Conservation (phyloP, 768 basidiomycete species). For the Russula olivacea region DNA sequence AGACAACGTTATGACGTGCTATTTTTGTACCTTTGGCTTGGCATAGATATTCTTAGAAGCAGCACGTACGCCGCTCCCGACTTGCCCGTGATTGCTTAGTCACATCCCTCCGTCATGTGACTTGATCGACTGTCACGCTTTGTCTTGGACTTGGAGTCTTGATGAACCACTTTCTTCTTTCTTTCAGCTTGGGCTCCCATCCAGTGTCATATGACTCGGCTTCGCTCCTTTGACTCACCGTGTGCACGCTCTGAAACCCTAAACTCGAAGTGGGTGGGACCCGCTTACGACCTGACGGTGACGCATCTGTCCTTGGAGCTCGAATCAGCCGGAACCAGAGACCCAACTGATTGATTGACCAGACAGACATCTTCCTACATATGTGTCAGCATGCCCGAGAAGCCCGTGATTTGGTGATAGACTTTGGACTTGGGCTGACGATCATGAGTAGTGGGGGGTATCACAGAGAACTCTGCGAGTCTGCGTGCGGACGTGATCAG, state of each 20-base stretch:
- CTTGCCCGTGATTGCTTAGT: neutral
- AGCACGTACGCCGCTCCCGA: neutral
- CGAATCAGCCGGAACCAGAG: constrained; percentile 37
- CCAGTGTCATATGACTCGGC: constrained; percentile 36
- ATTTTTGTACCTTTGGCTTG: constrained; percentile 20
- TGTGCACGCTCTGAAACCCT: constrained; percentile 37
- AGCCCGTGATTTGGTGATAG: neutral
- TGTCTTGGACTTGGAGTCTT: too few relatives aligned
- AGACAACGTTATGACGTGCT: neutral
- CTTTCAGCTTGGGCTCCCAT: constrained; percentile 32
- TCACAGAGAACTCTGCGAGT: constrained; percentile 43
- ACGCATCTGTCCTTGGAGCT: constrained; percentile 36
- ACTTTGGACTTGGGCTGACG: constrained; percentile 30
- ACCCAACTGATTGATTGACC: constrained; percentile 39
- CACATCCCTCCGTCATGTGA: neutral
- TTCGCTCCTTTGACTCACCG: constrained; percentile 37
- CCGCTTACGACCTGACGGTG: constrained; percentile 28
- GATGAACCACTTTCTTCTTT: too few relatives aligned
- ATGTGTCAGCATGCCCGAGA: constrained; percentile 17
- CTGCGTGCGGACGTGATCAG: constrained; percentile 42
- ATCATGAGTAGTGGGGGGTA: constrained; percentile 43
- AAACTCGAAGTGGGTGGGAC: constrained; percentile 44
- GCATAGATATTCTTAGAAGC: constrained; percentile 11
- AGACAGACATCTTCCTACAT: constrained; percentile 36
- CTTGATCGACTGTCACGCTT: neutral